phyloP scores from a whole-genome alignment of 2,329 filamentous ascomycete genomes.

The Aspergillus persii region DNA sequence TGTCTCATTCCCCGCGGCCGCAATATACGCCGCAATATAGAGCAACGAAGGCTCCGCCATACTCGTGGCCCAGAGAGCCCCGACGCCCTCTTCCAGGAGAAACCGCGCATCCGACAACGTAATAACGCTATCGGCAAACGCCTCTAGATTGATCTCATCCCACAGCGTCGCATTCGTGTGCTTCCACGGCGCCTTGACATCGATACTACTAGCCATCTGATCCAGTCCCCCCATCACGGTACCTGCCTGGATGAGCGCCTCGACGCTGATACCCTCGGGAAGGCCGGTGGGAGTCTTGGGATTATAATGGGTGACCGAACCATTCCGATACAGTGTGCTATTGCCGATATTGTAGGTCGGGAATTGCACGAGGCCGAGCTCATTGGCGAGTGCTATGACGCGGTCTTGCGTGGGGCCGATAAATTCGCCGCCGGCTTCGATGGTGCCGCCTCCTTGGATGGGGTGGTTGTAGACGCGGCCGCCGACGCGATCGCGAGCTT shows the following conservation, averaged over 20 bases:
- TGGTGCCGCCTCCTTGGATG: slow-evolving; percentile 14
- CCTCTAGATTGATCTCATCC: neutral
- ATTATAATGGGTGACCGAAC: neutral
- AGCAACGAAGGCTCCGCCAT: slow-evolving; percentile 6
- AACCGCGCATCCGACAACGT: neutral
- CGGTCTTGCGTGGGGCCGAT: slow-evolving; percentile 8
- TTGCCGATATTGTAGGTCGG: neutral
- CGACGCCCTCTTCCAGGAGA: neutral
- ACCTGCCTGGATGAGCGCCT: neutral
- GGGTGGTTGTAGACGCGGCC: slow-evolving; percentile 15
- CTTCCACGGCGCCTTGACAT: neutral
- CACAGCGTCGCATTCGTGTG: neutral
- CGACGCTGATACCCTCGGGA: neutral
- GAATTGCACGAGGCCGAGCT: neutral
- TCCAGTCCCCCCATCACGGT: neutral
- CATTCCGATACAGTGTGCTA: neutral
- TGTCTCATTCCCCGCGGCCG: slow-evolving; percentile 2
- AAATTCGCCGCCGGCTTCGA: slow-evolving; percentile 27
- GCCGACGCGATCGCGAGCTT: slow-evolving; percentile 19
- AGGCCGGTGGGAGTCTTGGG: neutral
- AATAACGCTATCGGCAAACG: neutral
- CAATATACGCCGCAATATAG: slow-evolving; percentile 2
- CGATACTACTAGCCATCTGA: neutral
- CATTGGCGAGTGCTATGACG: neutral
- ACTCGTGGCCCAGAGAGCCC: neutral